phyloP scores from a whole-genome alignment of 2,329 filamentous ascomycete genomes.

The Colletotrichum sojae region DNA sequence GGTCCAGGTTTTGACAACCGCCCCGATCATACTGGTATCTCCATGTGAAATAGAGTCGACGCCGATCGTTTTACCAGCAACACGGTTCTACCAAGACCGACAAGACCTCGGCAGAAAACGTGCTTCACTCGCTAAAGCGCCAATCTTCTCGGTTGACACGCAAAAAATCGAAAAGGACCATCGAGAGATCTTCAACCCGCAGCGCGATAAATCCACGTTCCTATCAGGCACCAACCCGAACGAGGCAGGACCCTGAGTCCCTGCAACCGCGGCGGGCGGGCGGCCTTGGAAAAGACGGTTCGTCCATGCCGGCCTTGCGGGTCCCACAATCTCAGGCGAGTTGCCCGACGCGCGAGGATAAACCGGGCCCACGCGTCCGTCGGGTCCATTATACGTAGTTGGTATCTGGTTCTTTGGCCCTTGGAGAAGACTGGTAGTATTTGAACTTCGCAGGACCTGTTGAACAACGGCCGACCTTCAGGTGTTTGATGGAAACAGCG shows the following conservation, averaged over 20 bases:
- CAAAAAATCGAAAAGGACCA: neutral
- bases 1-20: neutral
- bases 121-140: conserved; percentile 18
- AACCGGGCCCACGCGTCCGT: conserved; percentile 12
- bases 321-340: conserved; percentile 28
- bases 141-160: conserved; percentile 1
- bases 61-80: conserved; percentile 10
- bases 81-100: conserved; percentile 7
- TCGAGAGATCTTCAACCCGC: conserved; percentile 30
- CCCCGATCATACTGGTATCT: neutral
- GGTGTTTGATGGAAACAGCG: too few relatives aligned
- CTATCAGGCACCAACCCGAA: conserved; percentile 18
- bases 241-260: conserved; percentile 35
- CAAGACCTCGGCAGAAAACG: conserved; percentile 15
- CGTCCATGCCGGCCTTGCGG: neutral
- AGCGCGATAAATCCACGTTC: neutral
- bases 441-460: too few relatives aligned
- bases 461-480: too few relatives aligned
- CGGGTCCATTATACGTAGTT: too few relatives aligned
- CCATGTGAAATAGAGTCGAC: neutral
- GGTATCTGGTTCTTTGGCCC: too few relatives aligned
- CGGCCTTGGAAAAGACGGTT: conserved; percentile 18
- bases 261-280: neutral
- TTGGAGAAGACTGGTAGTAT: too few relatives aligned
- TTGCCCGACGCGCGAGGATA: conserved; percentile 26